These are phyloP conservation scores for Xanthoconium separans DNA, from an alignment of 1,284 basidiomycete species.

Conservation along the genomic window DNA sequence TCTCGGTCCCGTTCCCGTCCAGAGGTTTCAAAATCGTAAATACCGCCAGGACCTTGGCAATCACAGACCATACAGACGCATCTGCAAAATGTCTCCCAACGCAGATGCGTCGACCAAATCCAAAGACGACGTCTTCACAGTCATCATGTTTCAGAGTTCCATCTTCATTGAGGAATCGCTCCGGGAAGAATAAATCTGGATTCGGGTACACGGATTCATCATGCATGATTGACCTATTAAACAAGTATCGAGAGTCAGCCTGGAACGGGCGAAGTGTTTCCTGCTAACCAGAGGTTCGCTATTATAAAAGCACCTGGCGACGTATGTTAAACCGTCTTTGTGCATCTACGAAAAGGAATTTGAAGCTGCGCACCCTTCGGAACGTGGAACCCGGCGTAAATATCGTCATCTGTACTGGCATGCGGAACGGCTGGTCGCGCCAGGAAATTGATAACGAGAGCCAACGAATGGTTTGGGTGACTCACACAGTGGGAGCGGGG, in stretches of 20 bases:
- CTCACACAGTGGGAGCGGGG: background rate
- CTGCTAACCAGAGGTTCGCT: background rate
- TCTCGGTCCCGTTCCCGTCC: background rate
- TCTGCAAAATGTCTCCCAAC: background rate
- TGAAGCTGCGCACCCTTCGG: background rate
- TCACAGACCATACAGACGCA: background rate
- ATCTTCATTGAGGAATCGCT: background rate
- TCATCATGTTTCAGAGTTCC: background rate
- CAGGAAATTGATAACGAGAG: background rate
- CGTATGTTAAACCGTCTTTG: background rate
- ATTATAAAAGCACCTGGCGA: background rate
- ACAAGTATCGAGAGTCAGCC: background rate
- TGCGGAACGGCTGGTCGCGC: slow-evolving; percentile 2
- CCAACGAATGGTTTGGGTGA: background rate
- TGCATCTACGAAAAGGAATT: background rate
- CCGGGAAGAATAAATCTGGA: background rate
- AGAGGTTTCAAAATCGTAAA: background rate
- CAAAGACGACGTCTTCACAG: background rate
- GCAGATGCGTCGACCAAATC: background rate
- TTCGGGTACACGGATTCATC: background rate
- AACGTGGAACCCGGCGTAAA: slow-evolving; percentile 4
- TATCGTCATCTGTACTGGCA: background rate
- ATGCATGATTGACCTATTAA: background rate
- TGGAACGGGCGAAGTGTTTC: background rate
- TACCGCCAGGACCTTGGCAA: background rate